These are phyloP conservation scores for Candida ortonii DNA, from an alignment of 805 yeast genomes.

Conservation along the genomic window DNA sequence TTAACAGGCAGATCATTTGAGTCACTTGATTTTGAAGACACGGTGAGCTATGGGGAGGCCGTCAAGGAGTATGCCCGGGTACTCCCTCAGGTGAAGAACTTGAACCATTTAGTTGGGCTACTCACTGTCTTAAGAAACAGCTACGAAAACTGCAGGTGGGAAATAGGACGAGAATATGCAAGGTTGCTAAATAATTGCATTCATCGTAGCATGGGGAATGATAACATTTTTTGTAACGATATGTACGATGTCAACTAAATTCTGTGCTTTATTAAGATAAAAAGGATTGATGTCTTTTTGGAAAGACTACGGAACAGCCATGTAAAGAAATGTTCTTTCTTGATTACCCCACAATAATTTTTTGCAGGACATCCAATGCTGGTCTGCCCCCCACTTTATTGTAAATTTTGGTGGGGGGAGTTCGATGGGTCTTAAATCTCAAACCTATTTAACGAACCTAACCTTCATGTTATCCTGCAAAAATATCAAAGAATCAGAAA, in stretches of 20 bases:
- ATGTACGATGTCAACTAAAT: slow-evolving; percentile 49
- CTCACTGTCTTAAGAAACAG: slow-evolving; percentile 38
- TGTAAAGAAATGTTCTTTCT: no score
- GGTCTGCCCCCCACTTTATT: no score
- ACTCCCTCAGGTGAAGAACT: slow-evolving; percentile 36
- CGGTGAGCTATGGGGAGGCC: slow-evolving; percentile 15
- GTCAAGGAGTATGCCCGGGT: slow-evolving; percentile 36
- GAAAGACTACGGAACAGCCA: no score
- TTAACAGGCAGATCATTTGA: slow-evolving; percentile 16
- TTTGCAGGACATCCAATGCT: no score
- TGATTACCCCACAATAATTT: no score
- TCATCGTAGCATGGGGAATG: slow-evolving; percentile 51
- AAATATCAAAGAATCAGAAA: background rate
- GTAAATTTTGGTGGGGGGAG: background rate
- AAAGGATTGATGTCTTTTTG: no score
- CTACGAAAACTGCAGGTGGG: slow-evolving; percentile 46
- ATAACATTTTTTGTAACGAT: slow-evolving; percentile 43
- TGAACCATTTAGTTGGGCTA: slow-evolving; percentile 52
- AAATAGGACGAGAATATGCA: slow-evolving; percentile 52
- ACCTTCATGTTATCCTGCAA: no score
- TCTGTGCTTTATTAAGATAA: no score
- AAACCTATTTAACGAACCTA: no score
- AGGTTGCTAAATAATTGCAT: slow-evolving; percentile 48
- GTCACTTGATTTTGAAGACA: slow-evolving; percentile 7
- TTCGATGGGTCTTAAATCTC: background rate